These are phyloP conservation scores for Orbilia ellipsospora DNA, from an alignment of 2,329 filamentous ascomycete species.

Conservation along the genomic window DNA sequence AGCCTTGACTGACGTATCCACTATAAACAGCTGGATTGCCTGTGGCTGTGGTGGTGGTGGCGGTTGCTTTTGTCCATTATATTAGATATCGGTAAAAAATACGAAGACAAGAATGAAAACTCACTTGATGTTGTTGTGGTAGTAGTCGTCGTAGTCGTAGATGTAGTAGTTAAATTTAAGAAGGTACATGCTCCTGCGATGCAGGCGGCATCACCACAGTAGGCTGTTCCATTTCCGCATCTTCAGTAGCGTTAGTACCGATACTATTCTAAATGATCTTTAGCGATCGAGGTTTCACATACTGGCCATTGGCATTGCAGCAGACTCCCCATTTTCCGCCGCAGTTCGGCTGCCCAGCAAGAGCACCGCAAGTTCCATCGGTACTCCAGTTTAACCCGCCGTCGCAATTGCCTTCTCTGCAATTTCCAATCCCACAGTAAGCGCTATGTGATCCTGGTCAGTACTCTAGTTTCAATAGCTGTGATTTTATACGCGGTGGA, in stretches of 20 bases:
- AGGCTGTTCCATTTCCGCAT: no score
- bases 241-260: no score
- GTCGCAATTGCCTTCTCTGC: conserved; percentile 13
- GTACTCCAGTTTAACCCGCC: neutral
- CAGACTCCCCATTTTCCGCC: conserved; percentile 25
- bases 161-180: neutral
- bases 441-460: no score
- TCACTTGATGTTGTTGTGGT: conserved; percentile 15
- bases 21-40: conserved; percentile 22
- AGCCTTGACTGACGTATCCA: conserved; percentile 12
- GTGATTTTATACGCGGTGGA: no score
- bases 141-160: neutral
- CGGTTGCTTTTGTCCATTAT: neutral
- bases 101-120: no score
- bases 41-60: neutral
- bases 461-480: no score
- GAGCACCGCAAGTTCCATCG: conserved; percentile 6
- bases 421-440: conserved; percentile 21
- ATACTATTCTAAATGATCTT: no score
- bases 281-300: no score
- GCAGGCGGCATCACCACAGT: no score
- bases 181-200: neutral
- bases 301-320: neutral
- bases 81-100: no score
- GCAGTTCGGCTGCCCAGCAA: neutral